Percentiles rank a stretch among this genome's conserved stretches.
Conservation (phyloP, 805 yeast genomes). For the Myxozyma nipponensis region DNA sequence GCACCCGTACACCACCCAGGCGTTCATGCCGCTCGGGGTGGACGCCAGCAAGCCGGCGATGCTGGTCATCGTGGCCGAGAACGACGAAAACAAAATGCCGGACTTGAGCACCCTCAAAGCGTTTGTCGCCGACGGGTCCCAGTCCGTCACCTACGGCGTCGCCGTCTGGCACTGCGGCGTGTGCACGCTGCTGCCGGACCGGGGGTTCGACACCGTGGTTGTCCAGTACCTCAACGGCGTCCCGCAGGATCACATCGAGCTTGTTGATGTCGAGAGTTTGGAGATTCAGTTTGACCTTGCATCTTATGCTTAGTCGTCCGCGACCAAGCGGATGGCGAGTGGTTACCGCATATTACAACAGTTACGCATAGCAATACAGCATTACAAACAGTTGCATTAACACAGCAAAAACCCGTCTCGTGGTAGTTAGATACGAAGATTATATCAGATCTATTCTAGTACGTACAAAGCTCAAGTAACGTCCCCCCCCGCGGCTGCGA, state of each 20-base stretch:
- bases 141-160: conserved; percentile 61
- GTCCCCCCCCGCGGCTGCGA: no score
- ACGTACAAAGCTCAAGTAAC: no score
- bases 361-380: no score
- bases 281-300: conserved; percentile 2
- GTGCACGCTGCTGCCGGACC: conserved; percentile 9
- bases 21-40: conserved; percentile 87
- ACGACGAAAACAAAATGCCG: conserved; percentile 49
- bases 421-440: no score
- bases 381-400: no score
- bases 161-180: conserved; percentile 24
- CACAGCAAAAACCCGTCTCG: no score
- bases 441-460: no score
- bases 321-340: no score
- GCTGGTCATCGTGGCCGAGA: conserved; percentile 73
- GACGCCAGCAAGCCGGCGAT: conserved; percentile 50
- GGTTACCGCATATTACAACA: no score
- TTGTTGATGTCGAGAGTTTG: conserved; percentile 8
- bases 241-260: conserved; percentile 11
- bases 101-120: conserved; percentile 58
- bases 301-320: no score
- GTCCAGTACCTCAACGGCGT: conserved; percentile 21
- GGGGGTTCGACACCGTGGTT: conserved; percentile 16
- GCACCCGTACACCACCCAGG: conserved; percentile 86
- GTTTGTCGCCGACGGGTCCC: conserved; percentile 73